A percentile compares a stretch with the other conserved stretches of the same genome.
Conservation (phyloP, 2,329 filamentous ascomycete species). For the Coniochaeta sp. region DNA sequence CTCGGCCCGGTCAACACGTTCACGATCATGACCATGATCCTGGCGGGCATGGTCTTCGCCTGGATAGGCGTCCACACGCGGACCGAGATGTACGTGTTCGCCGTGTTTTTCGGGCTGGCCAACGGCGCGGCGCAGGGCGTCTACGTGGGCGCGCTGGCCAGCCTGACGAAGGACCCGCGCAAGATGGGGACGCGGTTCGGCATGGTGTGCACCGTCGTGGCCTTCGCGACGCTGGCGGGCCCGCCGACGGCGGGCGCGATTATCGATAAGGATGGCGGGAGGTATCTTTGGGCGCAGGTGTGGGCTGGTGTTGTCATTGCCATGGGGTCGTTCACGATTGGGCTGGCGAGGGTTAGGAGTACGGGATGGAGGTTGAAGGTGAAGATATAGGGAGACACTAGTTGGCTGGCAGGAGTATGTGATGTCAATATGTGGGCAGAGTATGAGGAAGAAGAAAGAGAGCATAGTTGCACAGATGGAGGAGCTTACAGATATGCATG, state of each 20-base stretch:
- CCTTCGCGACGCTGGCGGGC: constrained; percentile 35
- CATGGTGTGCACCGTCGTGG: constrained; percentile 34
- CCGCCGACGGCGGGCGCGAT: constrained; percentile 37
- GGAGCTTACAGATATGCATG: background rate
- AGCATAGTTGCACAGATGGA: too few species aligned
- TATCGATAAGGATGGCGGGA: constrained; percentile 31
- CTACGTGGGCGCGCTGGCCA: constrained; percentile 32
- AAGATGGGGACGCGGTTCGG: constrained; percentile 39
- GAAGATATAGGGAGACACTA: constrained; percentile 19
- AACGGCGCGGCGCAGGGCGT: constrained; percentile 34
- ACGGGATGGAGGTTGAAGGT: constrained; percentile 27
- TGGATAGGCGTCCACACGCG: constrained; percentile 44
- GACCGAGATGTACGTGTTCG: constrained; percentile 25
- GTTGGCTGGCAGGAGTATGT: background rate
- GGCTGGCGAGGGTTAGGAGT: constrained; percentile 24
- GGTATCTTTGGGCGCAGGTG: constrained; percentile 36
- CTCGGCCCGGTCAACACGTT: constrained; percentile 49
- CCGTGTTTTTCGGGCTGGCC: constrained; percentile 34
- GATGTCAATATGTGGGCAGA: background rate
- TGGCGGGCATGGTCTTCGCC: constrained; percentile 39
- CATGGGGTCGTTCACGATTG: constrained; percentile 22
- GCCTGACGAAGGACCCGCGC: constrained; percentile 32
- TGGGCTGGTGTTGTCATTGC: constrained; percentile 37
- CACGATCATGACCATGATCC: constrained; percentile 40
- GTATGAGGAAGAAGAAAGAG: background rate